Conservation (phyloP, 2,329 filamentous ascomycete genomes). For the Hypomyces rosellus region DNA sequence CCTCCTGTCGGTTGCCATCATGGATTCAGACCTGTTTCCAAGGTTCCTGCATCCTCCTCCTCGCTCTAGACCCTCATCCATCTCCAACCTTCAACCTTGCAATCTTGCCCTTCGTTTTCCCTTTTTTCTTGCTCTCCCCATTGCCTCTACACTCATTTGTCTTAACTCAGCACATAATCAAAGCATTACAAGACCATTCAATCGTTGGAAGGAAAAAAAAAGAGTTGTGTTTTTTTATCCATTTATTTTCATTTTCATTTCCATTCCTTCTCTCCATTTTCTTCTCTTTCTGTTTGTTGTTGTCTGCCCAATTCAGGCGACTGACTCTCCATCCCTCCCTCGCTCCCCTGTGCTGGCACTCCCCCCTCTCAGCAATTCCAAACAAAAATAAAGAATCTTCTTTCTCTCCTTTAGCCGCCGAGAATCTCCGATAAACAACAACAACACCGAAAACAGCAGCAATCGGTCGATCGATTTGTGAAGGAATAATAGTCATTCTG, state of each 20-base stretch:
- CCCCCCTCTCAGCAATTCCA: neutral
- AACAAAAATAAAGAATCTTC: no score
- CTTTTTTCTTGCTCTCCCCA: constrained; percentile 1
- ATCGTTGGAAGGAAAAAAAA: neutral
- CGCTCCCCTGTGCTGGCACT: neutral
- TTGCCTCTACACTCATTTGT: constrained; percentile 3
- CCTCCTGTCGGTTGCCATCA: constrained; percentile 1
- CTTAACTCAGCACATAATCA: neutral
- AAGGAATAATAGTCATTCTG: neutral
- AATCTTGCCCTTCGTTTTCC: neutral
- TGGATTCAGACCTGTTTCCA: neutral
- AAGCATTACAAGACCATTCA: constrained; percentile 2
- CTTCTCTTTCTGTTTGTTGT: neutral
- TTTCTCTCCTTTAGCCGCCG: no score
- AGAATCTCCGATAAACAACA: no score
- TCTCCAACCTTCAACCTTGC: neutral
- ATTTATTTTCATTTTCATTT: neutral
- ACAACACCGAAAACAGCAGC: neutral
- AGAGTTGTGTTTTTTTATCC: neutral
- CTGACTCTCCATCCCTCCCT: neutral
- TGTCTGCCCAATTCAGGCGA: no score
- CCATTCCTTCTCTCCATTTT: neutral
- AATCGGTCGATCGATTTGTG: neutral
- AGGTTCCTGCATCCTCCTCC: neutral
- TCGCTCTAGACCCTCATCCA: neutral